Conservation (phyloP, 768 basidiomycete genomes). For the Phlebiopsis gigantea region DNA sequence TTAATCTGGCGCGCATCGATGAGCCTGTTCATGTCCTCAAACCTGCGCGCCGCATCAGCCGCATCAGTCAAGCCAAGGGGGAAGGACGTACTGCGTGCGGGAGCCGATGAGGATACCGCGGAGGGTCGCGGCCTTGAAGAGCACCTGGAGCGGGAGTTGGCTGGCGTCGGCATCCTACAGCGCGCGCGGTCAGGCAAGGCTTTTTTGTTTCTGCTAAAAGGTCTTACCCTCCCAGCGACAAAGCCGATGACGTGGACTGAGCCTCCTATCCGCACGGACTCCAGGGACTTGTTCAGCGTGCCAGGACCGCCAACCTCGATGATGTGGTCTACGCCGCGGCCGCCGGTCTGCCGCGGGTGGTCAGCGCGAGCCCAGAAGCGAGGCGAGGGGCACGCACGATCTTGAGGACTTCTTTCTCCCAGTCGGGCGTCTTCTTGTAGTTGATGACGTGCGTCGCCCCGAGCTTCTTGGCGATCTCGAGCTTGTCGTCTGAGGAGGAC, state of each 20-base stretch:
- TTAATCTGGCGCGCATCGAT: slow-evolving; percentile 38
- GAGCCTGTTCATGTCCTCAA: slow-evolving; percentile 47
- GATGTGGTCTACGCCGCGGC: slow-evolving; percentile 31
- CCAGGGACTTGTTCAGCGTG: slow-evolving; percentile 42
- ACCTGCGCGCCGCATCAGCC: slow-evolving; percentile 28
- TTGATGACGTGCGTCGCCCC: slow-evolving; percentile 54
- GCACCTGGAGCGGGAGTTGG: slow-evolving; percentile 12
- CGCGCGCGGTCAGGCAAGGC: too few relatives aligned
- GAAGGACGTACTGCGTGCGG: slow-evolving; percentile 43
- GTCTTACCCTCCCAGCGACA: slow-evolving; percentile 32
- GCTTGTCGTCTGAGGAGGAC: slow-evolving; percentile 60
- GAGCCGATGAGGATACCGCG: slow-evolving; percentile 55
- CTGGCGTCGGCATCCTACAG: slow-evolving; percentile 15
- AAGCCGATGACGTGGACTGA: slow-evolving; percentile 46
- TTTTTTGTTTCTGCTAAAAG: slow-evolving; percentile 30
- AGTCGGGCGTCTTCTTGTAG: slow-evolving; percentile 50
- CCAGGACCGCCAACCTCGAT: slow-evolving; percentile 51
- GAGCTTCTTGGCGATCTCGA: slow-evolving; percentile 42
- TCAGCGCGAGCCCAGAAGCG: background rate
- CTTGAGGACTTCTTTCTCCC: slow-evolving; percentile 47
- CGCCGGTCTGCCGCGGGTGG: slow-evolving; percentile 21
- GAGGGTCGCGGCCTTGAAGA: slow-evolving; percentile 28
- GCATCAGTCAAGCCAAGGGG: background rate
- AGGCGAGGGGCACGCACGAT: slow-evolving; percentile 29
- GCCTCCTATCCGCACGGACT: slow-evolving; percentile 36